Conservation (phyloP, 805 yeast genomes). For the Pichia thaimueangensis region DNA sequence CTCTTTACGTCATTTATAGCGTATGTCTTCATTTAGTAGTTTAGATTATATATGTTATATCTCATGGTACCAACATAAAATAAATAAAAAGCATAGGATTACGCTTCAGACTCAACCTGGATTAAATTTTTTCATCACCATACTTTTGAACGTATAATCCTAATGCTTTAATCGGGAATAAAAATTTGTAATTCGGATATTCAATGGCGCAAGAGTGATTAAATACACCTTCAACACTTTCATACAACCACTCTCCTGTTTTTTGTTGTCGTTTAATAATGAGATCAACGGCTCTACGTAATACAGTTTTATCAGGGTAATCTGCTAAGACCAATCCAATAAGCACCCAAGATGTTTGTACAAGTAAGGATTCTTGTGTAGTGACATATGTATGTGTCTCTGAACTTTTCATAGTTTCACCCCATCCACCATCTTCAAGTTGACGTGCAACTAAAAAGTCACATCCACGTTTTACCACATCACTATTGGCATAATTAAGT, state of each 20-base stretch:
- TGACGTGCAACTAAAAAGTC: slow-evolving; percentile 76
- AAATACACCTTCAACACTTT: slow-evolving; percentile 91
- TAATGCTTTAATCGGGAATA: slow-evolving; percentile 88
- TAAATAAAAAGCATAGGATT: no score
- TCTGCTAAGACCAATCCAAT: slow-evolving; percentile 75
- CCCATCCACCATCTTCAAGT: slow-evolving; percentile 93
- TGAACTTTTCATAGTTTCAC: slow-evolving; percentile 86
- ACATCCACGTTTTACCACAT: slow-evolving; percentile 66
- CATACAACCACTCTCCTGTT: slow-evolving; percentile 82
- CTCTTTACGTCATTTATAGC: no score
- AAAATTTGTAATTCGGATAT: slow-evolving; percentile 85
- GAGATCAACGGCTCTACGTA: slow-evolving; percentile 56
- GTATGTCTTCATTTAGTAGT: no score
- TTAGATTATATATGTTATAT: no score
- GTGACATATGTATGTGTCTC: slow-evolving; percentile 74
- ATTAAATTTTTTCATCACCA: slow-evolving; percentile 18
- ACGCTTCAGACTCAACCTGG: no score
- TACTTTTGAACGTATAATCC: slow-evolving; percentile 50
- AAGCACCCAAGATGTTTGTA: slow-evolving; percentile 90
- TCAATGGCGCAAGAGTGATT: slow-evolving; percentile 90
- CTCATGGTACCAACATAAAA: no score
- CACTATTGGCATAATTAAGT: slow-evolving; percentile 53
- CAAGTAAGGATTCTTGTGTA: slow-evolving; percentile 53
- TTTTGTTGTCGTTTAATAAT: slow-evolving; percentile 59
- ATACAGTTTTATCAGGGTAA: slow-evolving; percentile 63